Conservation (phyloP, 345 rosid species). For the Populus davidiana region DNA sequence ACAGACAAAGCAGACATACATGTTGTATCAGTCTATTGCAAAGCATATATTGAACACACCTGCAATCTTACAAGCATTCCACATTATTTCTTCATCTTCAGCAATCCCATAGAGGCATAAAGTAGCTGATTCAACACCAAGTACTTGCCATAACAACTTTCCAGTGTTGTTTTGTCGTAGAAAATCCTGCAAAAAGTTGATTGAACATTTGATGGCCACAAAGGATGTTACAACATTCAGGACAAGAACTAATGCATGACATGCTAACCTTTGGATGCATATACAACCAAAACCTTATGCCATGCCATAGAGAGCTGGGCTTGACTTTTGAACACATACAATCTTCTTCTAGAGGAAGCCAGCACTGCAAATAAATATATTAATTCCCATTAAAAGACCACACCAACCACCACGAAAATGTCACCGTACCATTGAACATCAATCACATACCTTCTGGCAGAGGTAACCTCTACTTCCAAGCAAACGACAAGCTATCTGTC, state of each 20-base stretch:
- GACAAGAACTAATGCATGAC: background rate
- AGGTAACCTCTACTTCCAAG: slow-evolving; percentile 92
- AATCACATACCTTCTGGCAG: slow-evolving; percentile 68
- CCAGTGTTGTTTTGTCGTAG: slow-evolving; percentile 95
- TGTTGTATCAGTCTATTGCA: background rate
- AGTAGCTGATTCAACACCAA: slow-evolving; percentile 77
- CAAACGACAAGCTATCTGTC: slow-evolving; percentile 82
- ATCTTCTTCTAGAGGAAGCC: slow-evolving; percentile 87
- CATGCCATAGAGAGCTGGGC: slow-evolving; percentile 58
- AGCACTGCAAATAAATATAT: slow-evolving; percentile 55
- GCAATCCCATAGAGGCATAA: slow-evolving; percentile 81
- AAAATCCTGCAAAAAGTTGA: slow-evolving; percentile 59
- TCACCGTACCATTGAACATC: background rate
- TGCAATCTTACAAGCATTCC: slow-evolving; percentile 74
- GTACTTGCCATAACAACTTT: slow-evolving; percentile 84
- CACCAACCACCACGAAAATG: background rate
- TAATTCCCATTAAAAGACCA: background rate
- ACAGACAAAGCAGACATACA: background rate
- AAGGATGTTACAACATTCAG: background rate
- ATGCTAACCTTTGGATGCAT: slow-evolving; percentile 93
- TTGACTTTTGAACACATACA: slow-evolving; percentile 77
- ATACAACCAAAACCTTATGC: slow-evolving; percentile 82
- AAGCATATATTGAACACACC: slow-evolving; percentile 36
- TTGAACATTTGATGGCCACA: slow-evolving; percentile 6
- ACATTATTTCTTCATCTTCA: slow-evolving; percentile 91